Percentiles rank a stretch among this genome's conserved stretches.
Conservation (phyloP, 495 filamentous ascomycete genomes). For the Xylaria grammica region DNA sequence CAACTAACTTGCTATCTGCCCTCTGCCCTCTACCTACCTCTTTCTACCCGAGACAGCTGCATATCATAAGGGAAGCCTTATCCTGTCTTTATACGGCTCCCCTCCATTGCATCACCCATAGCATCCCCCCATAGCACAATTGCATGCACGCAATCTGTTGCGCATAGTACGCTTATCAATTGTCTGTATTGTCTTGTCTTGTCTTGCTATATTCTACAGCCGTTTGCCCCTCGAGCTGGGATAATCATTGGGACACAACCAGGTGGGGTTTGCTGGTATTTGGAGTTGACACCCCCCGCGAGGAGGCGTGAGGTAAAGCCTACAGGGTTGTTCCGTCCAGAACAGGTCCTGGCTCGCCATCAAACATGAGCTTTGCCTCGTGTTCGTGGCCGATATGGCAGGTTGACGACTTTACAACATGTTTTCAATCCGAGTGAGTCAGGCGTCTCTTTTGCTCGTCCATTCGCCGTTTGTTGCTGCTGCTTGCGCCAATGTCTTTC, state of each 20-base stretch:
- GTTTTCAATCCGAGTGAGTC: constrained; percentile 88
- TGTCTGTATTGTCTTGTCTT: background rate
- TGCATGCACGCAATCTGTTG: background rate
- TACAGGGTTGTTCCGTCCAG: constrained; percentile 3
- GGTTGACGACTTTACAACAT: constrained; percentile 84
- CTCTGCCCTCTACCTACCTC: background rate
- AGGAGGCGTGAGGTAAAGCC: constrained; percentile 6
- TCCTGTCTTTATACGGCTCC: background rate
- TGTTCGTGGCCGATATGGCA: constrained; percentile 85
- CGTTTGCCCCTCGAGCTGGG: constrained; percentile 1
- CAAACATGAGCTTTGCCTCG: constrained; percentile 63
- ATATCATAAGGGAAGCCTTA: background rate
- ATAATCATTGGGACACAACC: background rate
- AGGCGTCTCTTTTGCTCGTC: background rate
- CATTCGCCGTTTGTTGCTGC: background rate
- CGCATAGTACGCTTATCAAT: background rate
- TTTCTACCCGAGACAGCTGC: background rate
- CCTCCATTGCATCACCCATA: too few species aligned
- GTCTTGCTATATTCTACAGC: background rate
- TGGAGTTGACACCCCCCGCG: constrained; percentile 19
- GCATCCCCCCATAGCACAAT: background rate
- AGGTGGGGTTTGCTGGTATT: constrained; percentile 13
- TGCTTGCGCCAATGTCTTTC: background rate
- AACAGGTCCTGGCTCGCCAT: constrained; percentile 3
- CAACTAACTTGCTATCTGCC: background rate